A percentile compares a stretch with the other conserved stretches of the same genome.
These are phyloP conservation scores for Neurospora intermedia DNA, from an alignment of 495 filamentous ascomycete species.

Conservation along the genomic window DNA sequence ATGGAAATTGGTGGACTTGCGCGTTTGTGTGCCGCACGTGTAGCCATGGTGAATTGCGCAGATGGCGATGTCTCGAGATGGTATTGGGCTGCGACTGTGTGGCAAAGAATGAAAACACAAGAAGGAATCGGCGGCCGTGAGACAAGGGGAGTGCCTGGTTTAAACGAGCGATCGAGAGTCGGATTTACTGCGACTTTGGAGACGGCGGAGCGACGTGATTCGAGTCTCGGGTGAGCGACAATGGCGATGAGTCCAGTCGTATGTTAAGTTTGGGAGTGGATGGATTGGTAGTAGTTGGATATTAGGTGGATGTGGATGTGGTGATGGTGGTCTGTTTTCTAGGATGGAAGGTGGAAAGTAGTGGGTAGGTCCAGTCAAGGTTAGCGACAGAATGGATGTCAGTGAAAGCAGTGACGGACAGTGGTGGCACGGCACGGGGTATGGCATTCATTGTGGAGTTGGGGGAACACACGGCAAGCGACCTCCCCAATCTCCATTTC, in stretches of 20 bases:
- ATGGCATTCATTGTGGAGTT: neutral
- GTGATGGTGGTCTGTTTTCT: neutral
- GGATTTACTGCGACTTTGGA: neutral
- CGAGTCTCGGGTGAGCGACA: neutral
- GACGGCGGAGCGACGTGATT: neutral
- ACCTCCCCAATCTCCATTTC: neutral
- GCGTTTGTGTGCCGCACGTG: conserved; percentile 71
- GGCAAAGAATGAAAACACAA: neutral
- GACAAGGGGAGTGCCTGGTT: neutral
- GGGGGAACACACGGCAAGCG: neutral
- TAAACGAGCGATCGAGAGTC: neutral
- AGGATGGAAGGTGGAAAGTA: neutral
- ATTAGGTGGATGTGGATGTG: neutral
- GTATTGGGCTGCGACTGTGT: neutral
- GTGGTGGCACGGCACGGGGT: neutral
- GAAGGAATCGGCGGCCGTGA: neutral
- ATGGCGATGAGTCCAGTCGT: neutral
- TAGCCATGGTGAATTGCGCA: conserved; percentile 62
- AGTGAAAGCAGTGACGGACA: neutral
- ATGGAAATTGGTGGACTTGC: conserved; percentile 38
- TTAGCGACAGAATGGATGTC: neutral
- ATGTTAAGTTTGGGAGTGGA: neutral
- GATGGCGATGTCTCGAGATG: neutral
- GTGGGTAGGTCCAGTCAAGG: neutral
- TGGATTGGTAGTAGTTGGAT: neutral